Evolutionary conservation across 495 filamentous ascomycete genomes (phyloP).

Genomic region (Trichoderma asperelloides): DNA sequence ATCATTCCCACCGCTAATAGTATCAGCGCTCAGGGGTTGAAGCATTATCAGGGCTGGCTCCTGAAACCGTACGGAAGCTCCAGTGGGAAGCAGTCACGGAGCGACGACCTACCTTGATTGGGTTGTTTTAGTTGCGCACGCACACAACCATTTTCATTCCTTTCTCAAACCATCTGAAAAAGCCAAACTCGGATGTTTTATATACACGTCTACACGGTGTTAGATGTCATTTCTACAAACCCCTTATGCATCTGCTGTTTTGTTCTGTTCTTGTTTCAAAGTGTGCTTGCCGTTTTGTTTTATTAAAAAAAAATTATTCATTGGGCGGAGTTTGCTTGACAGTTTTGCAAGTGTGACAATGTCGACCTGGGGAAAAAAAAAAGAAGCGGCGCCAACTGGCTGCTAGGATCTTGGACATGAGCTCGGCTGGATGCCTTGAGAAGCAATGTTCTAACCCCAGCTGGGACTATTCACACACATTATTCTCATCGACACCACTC

Average conservation of each 20-base stretch:
- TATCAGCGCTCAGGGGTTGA: background rate
- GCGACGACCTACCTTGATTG: slow-evolving; percentile 5
- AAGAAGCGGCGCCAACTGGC: background rate
- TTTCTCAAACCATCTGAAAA: background rate
- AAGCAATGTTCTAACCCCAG: background rate
- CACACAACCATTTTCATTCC: background rate
- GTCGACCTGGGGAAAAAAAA: background rate
- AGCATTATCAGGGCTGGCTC: slow-evolving; percentile 9
- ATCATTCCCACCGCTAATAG: slow-evolving; percentile 6
- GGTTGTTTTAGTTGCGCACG: background rate
- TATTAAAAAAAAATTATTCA: background rate
- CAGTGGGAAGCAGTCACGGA: slow-evolving; percentile 8
- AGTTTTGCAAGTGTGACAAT: slow-evolving; percentile 2
- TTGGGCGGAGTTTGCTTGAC: background rate
- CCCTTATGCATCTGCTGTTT: too few species aligned
- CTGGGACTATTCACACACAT: background rate
- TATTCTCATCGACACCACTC: background rate
- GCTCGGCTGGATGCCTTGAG: background rate
- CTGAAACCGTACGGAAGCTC: slow-evolving; percentile 7
- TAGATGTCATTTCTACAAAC: background rate
- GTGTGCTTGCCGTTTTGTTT: background rate
- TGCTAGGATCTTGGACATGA: background rate
- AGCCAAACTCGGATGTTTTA: background rate
- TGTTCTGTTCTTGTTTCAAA: background rate
- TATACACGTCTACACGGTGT: background rate